These are phyloP conservation scores for Ceratobasidium sp. DNA, from an alignment of 1,284 basidiomycete genomes.

Conservation along the genomic window DNA sequence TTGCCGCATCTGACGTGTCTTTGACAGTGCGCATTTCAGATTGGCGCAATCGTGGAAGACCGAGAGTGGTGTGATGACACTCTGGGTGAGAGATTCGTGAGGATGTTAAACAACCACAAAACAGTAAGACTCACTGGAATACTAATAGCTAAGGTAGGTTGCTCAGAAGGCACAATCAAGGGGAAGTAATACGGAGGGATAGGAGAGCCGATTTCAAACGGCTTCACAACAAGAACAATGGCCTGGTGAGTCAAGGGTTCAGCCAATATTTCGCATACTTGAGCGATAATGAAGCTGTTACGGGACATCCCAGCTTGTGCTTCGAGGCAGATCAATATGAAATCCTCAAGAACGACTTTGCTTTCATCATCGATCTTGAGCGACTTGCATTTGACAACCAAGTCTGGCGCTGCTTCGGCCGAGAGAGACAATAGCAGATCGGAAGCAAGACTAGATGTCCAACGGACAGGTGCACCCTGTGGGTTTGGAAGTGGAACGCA, in stretches of 20 bases:
- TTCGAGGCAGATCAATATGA: not conserved
- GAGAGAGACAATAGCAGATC: not conserved
- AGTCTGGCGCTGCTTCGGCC: not conserved
- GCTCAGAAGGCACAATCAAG: not conserved
- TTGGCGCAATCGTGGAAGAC: not conserved
- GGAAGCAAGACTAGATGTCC: not conserved
- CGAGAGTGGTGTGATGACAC: not conserved
- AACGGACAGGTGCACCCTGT: too few species aligned
- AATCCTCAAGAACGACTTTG: not conserved
- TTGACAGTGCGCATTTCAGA: not conserved
- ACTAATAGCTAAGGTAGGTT: not conserved
- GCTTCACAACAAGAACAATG: not conserved
- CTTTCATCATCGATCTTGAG: not conserved
- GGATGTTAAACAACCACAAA: too few species aligned
- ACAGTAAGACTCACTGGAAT: not conserved
- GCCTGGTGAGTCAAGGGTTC: not conserved
- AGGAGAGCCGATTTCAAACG: not conserved
- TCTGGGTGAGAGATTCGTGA: too few species aligned
- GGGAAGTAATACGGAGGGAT: not conserved
- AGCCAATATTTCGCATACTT: not conserved
- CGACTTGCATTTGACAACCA: not conserved
- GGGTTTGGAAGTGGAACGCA: too few species aligned
- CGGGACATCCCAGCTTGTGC: not conserved
- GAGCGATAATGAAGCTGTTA: not conserved
- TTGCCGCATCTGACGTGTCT: not conserved